These are phyloP conservation scores for Phytophthora chlamydospora DNA, from an alignment of 352 stramenopile species.

Conservation along the genomic window DNA sequence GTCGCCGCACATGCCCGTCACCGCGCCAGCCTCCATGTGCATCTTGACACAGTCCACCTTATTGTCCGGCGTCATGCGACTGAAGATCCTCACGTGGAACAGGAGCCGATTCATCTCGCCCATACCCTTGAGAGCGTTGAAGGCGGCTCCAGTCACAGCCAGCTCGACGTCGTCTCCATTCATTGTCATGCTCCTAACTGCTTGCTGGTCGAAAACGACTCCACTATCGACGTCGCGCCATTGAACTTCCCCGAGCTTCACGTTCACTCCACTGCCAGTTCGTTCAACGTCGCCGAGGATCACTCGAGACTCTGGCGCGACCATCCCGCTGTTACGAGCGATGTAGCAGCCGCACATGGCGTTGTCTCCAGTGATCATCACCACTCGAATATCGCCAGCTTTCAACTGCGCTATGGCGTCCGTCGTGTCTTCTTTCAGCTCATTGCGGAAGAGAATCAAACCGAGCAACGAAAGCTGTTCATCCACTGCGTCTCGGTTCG, in stretches of 20 bases:
- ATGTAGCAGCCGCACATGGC: conserved; percentile 61
- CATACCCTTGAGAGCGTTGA: conserved; percentile 41
- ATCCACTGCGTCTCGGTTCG: conserved; percentile 78
- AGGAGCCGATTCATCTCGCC: conserved; percentile 46
- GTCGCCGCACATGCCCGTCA: conserved; percentile 63
- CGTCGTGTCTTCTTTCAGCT: conserved; percentile 70
- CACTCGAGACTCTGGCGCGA: conserved; percentile 33
- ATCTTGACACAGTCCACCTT: conserved; percentile 50
- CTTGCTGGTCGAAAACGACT: conserved; percentile 27
- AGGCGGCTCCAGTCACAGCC: conserved; percentile 48
- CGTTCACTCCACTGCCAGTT: conserved; percentile 18
- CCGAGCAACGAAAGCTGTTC: conserved; percentile 68
- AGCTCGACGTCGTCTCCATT: conserved; percentile 39
- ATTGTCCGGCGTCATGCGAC: conserved; percentile 49
- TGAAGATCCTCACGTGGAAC: conserved; percentile 52
- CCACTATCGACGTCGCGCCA: conserved; percentile 47
- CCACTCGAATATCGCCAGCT: conserved; percentile 59
- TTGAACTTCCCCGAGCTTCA: conserved; percentile 31
- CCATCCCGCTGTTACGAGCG: conserved; percentile 49
- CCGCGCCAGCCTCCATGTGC: conserved; percentile 45
- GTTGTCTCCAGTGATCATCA: conserved; percentile 89
- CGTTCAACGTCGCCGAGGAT: conserved; percentile 41
- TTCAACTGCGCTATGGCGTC: conserved; percentile 69
- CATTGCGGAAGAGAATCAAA: conserved; percentile 86
- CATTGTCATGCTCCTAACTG: conserved; percentile 29